Evolutionary conservation across 1,284 basidiomycete species (phyloP).

Genomic region (Sanghuangporus sanghuang): DNA sequence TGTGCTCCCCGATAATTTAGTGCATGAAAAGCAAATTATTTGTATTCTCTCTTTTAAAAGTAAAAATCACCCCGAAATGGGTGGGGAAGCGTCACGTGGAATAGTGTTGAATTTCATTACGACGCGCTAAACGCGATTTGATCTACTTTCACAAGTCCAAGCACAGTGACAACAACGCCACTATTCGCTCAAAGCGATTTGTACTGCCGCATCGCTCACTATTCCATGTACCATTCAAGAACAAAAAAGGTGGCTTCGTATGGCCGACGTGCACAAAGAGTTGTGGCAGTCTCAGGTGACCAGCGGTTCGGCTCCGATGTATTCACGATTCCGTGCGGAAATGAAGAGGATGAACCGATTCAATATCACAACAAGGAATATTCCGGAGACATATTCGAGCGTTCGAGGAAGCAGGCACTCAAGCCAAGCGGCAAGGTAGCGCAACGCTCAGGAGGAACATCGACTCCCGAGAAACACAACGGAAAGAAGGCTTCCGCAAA

Average conservation of each 20-base stretch:
- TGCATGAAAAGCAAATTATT: neutral
- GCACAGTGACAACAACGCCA: neutral
- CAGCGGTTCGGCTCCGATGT: neutral
- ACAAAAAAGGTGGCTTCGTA: constrained; percentile 17
- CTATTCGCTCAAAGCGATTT: neutral
- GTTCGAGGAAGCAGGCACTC: neutral
- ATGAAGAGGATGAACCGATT: neutral
- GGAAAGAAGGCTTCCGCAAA: neutral
- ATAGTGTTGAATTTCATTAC: neutral
- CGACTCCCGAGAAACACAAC: neutral
- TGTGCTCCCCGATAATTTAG: too few species aligned
- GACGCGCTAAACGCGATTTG: neutral
- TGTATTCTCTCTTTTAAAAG: neutral
- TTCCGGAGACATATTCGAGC: neutral
- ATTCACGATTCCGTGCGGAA: neutral
- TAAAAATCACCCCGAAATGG: neutral
- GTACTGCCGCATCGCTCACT: neutral
- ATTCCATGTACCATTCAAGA: constrained; percentile 7
- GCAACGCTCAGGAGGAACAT: neutral
- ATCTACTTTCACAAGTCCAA: neutral
- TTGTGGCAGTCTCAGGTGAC: constrained; percentile 11
- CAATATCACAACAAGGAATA: neutral
- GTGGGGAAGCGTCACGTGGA: neutral
- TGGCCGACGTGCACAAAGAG: constrained; percentile 16
- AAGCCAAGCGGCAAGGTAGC: neutral